Base-by-base conservation (phyloP, 805 yeast species). In the Kregervanrija pseudodelftensis region DNA sequence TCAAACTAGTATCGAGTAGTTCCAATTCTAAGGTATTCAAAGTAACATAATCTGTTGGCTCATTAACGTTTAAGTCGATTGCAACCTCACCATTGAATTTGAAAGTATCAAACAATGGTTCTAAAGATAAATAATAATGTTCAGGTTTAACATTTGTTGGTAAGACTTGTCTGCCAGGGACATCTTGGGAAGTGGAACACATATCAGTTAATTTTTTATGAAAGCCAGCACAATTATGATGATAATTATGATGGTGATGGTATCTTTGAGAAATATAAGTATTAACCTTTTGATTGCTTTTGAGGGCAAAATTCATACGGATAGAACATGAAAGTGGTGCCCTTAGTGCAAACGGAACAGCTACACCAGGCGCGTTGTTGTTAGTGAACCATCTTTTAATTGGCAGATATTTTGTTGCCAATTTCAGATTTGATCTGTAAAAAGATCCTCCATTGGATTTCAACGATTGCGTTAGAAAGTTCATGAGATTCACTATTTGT, bases 71-170 rank as follows among this genome's bases (percentile, higher is more conserved):
- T 40, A 84, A 60, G 41, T 71, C 67, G 47, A 85, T 76, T 12
- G 57, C 54, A n/a, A 74, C 81, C n/a, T 57, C 59, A 22, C 87
- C 86, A 12, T 59, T 56, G 56, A 72, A 80, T 16, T 70, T 62
- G 57, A 74, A 74, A 33, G 69, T 67, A 12, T 61, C 65, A 37
- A 64, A 51, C 11, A 49, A 33, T 8, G 66, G 64, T 43, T 59
- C 61, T 36, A 80, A 65, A 8, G 79, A 69, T 38, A 91, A 62
- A 46, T 80, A 77, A 63, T 91, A 91, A 64, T 86, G 89, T 36
- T 67, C 57, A 31, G 99, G 97, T 52, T 74, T 76, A 51, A 90
- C 87, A 48, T 78, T 72, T 3, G 56, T 51, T 35, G 69, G 70
- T 32, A 65, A 51, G n/a, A 63, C 52, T 47, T 61, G 64, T 49